Conservation (phyloP, 1,284 basidiomycete species). For the Ustilago sp. region DNA sequence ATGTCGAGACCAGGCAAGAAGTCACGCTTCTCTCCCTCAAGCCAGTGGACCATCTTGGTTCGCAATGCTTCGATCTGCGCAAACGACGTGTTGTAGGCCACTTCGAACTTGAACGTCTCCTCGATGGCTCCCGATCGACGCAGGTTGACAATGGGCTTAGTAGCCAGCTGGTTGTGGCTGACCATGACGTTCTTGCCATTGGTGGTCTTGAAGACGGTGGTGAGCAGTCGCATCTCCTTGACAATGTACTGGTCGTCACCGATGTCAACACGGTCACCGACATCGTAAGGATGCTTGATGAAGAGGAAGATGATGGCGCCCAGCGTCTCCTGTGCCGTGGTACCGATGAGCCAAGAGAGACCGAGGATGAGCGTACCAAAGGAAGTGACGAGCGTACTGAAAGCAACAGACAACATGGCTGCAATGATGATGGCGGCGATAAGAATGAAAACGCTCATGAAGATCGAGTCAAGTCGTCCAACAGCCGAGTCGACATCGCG, state of each 20-base stretch:
- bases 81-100: constrained; percentile 82
- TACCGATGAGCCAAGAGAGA: constrained; percentile 89
- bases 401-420: constrained; percentile 75
- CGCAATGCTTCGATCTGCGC: constrained; percentile 84
- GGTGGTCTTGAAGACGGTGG: constrained; percentile 72
- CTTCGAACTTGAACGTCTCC: constrained; percentile 83
- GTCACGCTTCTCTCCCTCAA: constrained; percentile 73
- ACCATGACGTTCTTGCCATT: constrained; percentile 51
- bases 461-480: constrained; percentile 74
- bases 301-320: constrained; percentile 87
- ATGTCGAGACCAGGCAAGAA: constrained; percentile 68
- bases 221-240: constrained; percentile 85
- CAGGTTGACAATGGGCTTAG: constrained; percentile 76
- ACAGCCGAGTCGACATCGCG: constrained; percentile 84
- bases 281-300: constrained; percentile 85
- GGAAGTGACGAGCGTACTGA: constrained; percentile 81
- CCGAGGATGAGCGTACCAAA: constrained; percentile 85
- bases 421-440: constrained; percentile 77
- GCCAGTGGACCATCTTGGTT: constrained; percentile 83
- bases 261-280: constrained; percentile 76
- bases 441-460: constrained; percentile 73
- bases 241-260: constrained; percentile 78
- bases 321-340: constrained; percentile 76
- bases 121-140: constrained; percentile 79
- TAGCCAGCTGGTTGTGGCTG: constrained; percentile 42